Evolutionary conservation across 2,329 filamentous ascomycete species (phyloP), one percentile per base, ranked within the genome.

Genomic region (Acephala macrosclerotiorum): DNA sequence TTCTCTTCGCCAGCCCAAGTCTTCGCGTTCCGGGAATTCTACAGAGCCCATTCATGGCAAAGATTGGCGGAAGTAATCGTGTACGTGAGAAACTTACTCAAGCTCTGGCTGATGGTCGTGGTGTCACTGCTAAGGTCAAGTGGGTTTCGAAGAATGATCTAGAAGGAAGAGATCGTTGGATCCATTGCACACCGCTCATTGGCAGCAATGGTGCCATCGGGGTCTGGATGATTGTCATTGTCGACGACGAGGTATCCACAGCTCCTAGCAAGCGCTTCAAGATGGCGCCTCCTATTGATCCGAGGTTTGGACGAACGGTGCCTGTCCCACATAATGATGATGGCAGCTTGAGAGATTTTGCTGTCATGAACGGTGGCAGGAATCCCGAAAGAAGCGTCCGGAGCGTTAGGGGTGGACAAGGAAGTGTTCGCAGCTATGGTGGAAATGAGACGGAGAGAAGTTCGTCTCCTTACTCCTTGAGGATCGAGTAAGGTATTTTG

Each of bases 191-290:
- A 25, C 91, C 91, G 2, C 79, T 94, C 3, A 78, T 91, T 3
- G 90, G 90, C 2, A 83, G 83, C 49, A 89, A 89, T 68, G 88
- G 89, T 1, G 81, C 85, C 3, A 87, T 94, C 0, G 91, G 91
- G 18, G 90, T 93, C 0, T 94, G 91, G 91, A 91, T 94, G 89
- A 83, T 93, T 6, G 84, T 93, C 0, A 82, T 94, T 16, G 87
- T 92, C 3, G 89, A 93, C 68, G 88, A 89, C 61, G 88, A 91
- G 22, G 57, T 63, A 25, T 66, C 64, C 7, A 42, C 59, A 16
- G n/a, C 70, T 8, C 45, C 20, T 42, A 29, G 26, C 5, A 73
- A 68, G 29, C 63, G 67, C 11, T 74, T 71, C 60, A 72, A 67
- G 51, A 66, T 72, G 35, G 73, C 75, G 1, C 75, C 75, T n/a